Evolutionary conservation across 306 rosid species (phyloP).

Genomic region (Canavalia ensiformis): DNA sequence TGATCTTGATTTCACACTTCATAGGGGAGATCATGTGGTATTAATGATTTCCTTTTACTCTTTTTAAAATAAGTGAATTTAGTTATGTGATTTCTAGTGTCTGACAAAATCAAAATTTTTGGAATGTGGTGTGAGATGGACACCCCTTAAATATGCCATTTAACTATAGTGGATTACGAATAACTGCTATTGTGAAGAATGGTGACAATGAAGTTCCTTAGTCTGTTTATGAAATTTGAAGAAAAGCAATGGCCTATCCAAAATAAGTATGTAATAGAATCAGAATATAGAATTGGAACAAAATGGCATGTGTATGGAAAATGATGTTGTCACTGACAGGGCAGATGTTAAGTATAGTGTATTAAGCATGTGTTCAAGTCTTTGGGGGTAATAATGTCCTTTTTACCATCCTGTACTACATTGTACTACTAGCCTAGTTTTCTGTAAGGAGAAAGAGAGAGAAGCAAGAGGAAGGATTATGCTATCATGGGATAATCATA

Average conservation of each 20-base stretch:
- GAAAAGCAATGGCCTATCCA: neutral
- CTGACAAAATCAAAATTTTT: constrained; percentile 3
- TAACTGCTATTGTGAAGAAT: constrained; percentile 2
- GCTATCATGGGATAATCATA: neutral
- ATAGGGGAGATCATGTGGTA: constrained; percentile 94
- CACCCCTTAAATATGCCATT: neutral
- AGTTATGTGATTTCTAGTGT: constrained; percentile 25
- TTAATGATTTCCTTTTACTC: constrained; percentile 26
- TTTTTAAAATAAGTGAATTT: constrained; percentile 22
- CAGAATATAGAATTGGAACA: constrained; percentile 12
- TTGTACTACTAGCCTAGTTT: constrained; percentile 25
- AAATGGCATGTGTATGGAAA: neutral
- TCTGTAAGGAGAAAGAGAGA: neutral
- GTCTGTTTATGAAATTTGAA: neutral
- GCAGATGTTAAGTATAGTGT: neutral
- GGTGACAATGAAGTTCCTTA: neutral
- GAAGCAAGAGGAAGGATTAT: neutral
- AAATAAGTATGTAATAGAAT: neutral
- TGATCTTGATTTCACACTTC: constrained; percentile 64
- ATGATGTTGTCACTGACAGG: neutral
- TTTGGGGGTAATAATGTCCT: neutral
- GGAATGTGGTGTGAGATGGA: constrained; percentile 6
- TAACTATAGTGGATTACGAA: neutral
- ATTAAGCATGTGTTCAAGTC: neutral
- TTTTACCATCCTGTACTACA: neutral